Base-by-base conservation (phyloP, 2,329 filamentous ascomycete genomes). In the Phialophora macrospora region DNA sequence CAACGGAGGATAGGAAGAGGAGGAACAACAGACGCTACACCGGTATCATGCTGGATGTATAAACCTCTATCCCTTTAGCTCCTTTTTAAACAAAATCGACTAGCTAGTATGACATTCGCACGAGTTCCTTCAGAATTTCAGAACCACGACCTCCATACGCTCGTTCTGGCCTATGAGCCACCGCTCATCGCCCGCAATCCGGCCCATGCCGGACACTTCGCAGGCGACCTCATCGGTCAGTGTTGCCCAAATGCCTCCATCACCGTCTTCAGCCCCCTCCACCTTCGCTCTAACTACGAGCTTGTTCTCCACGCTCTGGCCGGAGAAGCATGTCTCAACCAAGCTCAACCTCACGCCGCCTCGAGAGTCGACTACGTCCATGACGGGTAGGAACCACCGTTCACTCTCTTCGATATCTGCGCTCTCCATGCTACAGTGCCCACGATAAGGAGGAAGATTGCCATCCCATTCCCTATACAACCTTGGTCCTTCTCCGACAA, bases 161-260 rank as follows among this genome's bases (percentile, higher is more conserved):
- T 70, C 68, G 72, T 86, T 86, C 75, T 88, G 84, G 0, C 87
- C 87, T 11, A 89, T 74, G n/a, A 89, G 60, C 81, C 86, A 88
- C 62, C 84, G 76, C 74, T 89, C 87, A 66, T 87, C 84, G 1
- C 86, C 87, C 41, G 76, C 81, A 17, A 89, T 84, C 66, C 79
- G 80, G 0, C 84, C 86, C 70, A 81, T 84, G 1, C 74, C 80
- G 55, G 85, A 75, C 38, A 89, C 72, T 72, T 84, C 78, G 22
- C 73, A 72, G 77, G 83, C 84, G 58, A 84, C 75, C 7, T 63
- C 58, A 30, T 73, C 70, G 26, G 72, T 71, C 48, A 77, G 52
- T 4, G 72, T 75, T 26, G 56, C 63, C 68, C 67, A 68, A 1
- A 26, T 30, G 12, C 58, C 59, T 12, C 22, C 54, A 30, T 60